Conservation (phyloP, 2,329 filamentous ascomycete genomes). For the Dothideomycetidae sp. region DNA sequence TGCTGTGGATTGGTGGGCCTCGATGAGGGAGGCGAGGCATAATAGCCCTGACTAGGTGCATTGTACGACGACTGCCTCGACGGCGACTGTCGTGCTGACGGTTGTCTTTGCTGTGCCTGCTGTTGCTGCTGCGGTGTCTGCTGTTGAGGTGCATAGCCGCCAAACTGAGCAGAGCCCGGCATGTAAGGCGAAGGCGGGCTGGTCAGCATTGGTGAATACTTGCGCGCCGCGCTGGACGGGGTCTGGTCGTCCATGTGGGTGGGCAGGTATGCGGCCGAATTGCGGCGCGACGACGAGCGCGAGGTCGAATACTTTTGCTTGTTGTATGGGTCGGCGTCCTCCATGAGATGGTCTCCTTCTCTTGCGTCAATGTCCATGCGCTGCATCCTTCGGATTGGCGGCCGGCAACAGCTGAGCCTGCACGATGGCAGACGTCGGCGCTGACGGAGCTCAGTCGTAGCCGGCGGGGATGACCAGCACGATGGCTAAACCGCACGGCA, state of each 20-base stretch:
- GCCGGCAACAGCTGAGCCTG: too few relatives aligned
- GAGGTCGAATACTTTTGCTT: slow-evolving; percentile 69
- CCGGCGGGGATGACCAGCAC: too few relatives aligned
- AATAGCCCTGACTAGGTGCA: slow-evolving; percentile 38
- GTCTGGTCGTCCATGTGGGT: slow-evolving; percentile 30
- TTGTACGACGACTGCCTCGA: slow-evolving; percentile 49
- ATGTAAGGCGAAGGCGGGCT: slow-evolving; percentile 70
- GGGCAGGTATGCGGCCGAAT: slow-evolving; percentile 54
- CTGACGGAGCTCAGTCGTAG: too few relatives aligned
- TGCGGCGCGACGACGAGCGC: slow-evolving; percentile 49
- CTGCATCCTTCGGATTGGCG: too few relatives aligned
- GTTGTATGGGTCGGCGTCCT: slow-evolving; percentile 75
- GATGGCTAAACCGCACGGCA: too few relatives aligned
- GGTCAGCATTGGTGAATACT: slow-evolving; percentile 94
- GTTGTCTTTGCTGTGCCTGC: slow-evolving; percentile 33
- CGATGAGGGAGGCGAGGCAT: slow-evolving; percentile 38
- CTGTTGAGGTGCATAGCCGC: slow-evolving; percentile 24
- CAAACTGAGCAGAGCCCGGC: slow-evolving; percentile 23
- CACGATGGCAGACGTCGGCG: too few relatives aligned
- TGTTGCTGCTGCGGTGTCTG: slow-evolving; percentile 17
- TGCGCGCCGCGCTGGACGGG: slow-evolving; percentile 68
- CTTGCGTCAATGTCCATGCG: slow-evolving; percentile 29
- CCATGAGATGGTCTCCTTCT: slow-evolving; percentile 48
- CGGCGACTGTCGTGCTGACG: slow-evolving; percentile 61
- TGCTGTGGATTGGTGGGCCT: slow-evolving; percentile 45